Conservation (phyloP, 805 yeast genomes). For the Komagataella populi region DNA sequence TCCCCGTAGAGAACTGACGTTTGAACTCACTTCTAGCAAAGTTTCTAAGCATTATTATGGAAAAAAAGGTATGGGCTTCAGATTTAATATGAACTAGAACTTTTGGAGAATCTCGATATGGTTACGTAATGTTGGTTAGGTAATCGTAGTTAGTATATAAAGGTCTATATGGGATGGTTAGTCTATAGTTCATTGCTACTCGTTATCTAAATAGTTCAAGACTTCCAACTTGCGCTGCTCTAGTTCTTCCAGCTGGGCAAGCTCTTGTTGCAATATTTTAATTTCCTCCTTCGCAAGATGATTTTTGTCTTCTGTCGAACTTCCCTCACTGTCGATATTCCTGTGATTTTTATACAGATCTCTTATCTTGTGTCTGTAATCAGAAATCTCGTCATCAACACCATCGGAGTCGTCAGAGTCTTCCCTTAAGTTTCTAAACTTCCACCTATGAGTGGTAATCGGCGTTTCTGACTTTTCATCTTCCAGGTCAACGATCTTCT, state of each 20-base stretch:
- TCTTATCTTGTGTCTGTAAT: neutral
- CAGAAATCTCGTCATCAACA: neutral
- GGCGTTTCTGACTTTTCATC: neutral
- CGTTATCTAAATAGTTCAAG: neutral
- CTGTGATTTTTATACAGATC: neutral
- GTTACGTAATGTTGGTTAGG: neutral
- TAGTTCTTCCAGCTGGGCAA: neutral
- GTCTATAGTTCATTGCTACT: neutral
- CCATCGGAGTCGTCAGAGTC: neutral
- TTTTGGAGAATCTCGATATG: neutral
- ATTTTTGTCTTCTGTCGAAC: neutral
- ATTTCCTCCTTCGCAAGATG: neutral
- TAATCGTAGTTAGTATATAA: neutral
- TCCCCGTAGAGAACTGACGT: neutral
- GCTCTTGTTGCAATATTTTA: neutral
- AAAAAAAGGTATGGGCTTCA: neutral
- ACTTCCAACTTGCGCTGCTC: neutral
- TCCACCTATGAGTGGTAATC: neutral
- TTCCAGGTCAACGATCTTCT: slow-evolving; percentile 37
- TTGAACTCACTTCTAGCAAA: neutral
- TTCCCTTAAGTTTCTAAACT: neutral
- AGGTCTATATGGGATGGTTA: neutral
- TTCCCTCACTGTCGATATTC: neutral
- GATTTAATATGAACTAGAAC: neutral
- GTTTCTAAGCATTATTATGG: neutral